Percentiles rank a stretch among this genome's conserved stretches.
Evolutionary conservation across 768 basidiomycete genomes (phyloP).

Genomic region (Agrocybe pediades): DNA sequence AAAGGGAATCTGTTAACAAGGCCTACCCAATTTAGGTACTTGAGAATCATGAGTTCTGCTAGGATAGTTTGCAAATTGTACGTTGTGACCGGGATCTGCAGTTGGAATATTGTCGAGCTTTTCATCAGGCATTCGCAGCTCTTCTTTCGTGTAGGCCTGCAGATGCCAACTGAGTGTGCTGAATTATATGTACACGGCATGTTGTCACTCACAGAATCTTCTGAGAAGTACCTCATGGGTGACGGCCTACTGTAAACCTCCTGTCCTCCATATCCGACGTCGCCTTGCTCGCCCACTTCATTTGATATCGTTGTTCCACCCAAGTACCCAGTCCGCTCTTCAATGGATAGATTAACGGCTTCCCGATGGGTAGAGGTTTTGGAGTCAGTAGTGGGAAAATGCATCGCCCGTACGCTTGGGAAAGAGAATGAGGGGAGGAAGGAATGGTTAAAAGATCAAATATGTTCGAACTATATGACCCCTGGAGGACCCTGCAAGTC

Average conservation of each 20-base stretch:
- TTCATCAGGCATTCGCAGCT: conserved; percentile 2
- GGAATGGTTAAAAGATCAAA: too few species aligned
- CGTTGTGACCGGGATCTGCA: conserved; percentile 1
- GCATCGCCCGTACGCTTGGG: not conserved
- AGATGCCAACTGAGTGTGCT: not conserved
- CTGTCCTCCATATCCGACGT: too few species aligned
- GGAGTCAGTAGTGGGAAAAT: not conserved
- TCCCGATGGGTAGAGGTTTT: not conserved
- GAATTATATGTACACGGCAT: too few species aligned
- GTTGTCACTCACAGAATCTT: too few species aligned
- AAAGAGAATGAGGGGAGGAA: not conserved
- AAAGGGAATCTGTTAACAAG: not conserved
- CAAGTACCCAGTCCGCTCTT: not conserved
- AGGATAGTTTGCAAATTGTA: conserved; percentile 20
- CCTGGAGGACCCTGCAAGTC: too few species aligned
- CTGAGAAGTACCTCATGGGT: too few species aligned
- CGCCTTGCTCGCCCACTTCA: too few species aligned
- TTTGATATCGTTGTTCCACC: too few species aligned
- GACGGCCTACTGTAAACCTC: too few species aligned
- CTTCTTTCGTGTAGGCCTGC: not conserved
- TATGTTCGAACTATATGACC: too few species aligned
- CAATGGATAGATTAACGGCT: not conserved
- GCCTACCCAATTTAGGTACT: conserved; percentile 1
- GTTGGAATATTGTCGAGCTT: not conserved
- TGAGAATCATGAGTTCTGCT: not conserved